A percentile compares a stretch with the other conserved stretches of the same genome.
These are phyloP conservation scores for Piper betle DNA, from an alignment of 164 flowering plant genomes.

Conservation along the genomic window DNA sequence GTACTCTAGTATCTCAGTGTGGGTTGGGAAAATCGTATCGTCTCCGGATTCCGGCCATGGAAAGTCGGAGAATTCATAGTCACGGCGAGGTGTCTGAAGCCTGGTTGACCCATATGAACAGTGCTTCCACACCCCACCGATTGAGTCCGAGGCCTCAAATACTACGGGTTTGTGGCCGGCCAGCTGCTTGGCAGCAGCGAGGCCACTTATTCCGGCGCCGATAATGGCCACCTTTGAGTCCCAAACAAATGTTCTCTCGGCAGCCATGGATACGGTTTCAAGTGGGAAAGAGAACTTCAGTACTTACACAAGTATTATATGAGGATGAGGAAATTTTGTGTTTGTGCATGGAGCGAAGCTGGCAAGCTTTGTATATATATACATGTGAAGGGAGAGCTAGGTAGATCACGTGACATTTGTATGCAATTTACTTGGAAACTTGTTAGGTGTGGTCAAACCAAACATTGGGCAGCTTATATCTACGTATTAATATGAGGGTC, in stretches of 20 bases:
- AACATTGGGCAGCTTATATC: neutral
- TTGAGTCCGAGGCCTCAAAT: conserved; percentile 65
- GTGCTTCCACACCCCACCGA: conserved; percentile 91
- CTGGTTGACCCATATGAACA: conserved; percentile 61
- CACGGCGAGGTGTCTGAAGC: conserved; percentile 75
- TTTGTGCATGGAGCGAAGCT: neutral
- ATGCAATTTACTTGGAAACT: neutral
- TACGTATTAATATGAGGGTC: neutral
- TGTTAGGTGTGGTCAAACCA: neutral
- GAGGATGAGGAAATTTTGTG: neutral
- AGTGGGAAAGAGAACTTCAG: neutral
- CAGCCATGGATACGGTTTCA: too few species aligned
- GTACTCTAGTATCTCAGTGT: conserved; percentile 59
- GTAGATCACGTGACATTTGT: too few species aligned
- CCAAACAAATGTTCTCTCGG: neutral
- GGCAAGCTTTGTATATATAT: neutral
- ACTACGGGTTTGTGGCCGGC: conserved; percentile 45
- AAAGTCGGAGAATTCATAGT: conserved; percentile 82
- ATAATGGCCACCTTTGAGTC: conserved; percentile 49
- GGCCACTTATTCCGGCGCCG: conserved; percentile 88
- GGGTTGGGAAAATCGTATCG: conserved; percentile 48
- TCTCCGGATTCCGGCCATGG: conserved; percentile 82
- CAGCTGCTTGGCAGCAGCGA: conserved; percentile 85
- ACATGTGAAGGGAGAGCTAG: neutral
- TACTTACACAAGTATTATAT: neutral